These are phyloP conservation scores for Zopfia rhizophila DNA, from an alignment of 2,329 filamentous ascomycete genomes.

Conservation along the genomic window DNA sequence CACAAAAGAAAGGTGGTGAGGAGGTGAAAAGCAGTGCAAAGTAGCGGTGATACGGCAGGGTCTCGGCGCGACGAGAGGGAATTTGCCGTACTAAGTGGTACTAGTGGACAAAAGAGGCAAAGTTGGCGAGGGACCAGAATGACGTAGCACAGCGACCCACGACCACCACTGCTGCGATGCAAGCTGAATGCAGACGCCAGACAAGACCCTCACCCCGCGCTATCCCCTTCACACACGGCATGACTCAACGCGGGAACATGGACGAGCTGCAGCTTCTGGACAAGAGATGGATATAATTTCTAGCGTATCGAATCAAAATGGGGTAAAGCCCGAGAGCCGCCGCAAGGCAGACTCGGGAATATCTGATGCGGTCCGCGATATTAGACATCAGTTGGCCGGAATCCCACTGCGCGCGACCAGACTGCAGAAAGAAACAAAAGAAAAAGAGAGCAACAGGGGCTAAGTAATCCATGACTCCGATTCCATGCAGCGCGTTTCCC, in stretches of 20 bases:
- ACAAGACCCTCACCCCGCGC: no score
- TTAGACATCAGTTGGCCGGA: constrained; percentile 16
- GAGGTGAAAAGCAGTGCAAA: constrained; percentile 28
- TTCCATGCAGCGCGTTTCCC: constrained; percentile 26
- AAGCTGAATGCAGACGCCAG: background rate
- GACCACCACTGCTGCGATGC: background rate
- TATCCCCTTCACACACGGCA: no score
- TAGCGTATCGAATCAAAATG: background rate
- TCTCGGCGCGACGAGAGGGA: background rate
- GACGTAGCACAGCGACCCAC: background rate
- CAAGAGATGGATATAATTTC: no score
- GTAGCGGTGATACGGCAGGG: constrained; percentile 37
- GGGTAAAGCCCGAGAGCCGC: background rate
- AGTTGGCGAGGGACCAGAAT: background rate
- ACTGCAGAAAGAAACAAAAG: constrained; percentile 13
- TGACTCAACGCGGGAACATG: no score
- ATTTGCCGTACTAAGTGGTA: background rate
- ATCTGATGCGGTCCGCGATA: constrained; percentile 11
- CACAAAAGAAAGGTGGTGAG: constrained; percentile 12
- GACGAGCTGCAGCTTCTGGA: no score
- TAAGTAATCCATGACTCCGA: constrained; percentile 18
- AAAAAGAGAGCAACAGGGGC: constrained; percentile 6
- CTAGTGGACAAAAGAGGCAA: background rate
- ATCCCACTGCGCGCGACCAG: constrained; percentile 1
- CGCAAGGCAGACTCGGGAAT: constrained; percentile 26